A percentile compares a stretch with the other conserved stretches of the same genome.
phyloP scores from a whole-genome alignment of 441 rosid genomes.

The Gossypium armourianum region DNA sequence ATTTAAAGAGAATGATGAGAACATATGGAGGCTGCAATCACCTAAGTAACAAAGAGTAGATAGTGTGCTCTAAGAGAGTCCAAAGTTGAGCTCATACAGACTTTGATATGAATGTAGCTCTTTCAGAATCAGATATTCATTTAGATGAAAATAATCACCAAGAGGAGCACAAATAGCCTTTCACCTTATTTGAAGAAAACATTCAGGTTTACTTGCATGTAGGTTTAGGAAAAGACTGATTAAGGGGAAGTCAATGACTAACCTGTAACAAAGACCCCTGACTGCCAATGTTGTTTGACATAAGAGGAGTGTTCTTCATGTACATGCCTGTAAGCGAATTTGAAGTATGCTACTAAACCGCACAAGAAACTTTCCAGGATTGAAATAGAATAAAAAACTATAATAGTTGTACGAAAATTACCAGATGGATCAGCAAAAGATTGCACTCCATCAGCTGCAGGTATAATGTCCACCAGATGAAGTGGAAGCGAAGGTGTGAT shows the following conservation, averaged over 20 bases:
- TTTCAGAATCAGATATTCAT: background rate
- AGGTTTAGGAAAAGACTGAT: background rate
- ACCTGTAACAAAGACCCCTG: conserved; percentile 76
- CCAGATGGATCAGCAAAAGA: conserved; percentile 47
- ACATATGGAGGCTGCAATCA: background rate
- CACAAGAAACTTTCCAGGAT: conserved; percentile 6
- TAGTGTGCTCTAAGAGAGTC: background rate
- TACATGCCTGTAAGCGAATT: conserved; percentile 45
- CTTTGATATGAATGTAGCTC: background rate
- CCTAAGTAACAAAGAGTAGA: background rate
- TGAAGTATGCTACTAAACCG: conserved; percentile 1
- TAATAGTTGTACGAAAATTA: conserved; percentile 20
- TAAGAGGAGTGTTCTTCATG: conserved; percentile 43
- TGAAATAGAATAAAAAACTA: background rate
- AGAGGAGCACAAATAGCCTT: background rate
- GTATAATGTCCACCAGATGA: conserved; percentile 67
- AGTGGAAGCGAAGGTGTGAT: conserved; percentile 63
- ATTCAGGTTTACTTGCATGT: background rate
- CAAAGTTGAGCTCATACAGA: background rate
- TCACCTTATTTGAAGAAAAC: background rate
- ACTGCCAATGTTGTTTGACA: conserved; percentile 45
- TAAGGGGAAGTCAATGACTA: conserved; percentile 13
- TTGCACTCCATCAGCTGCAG: conserved; percentile 46
- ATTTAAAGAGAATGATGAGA: background rate
- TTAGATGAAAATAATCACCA: background rate